These are phyloP conservation scores for Penicillium nordicum DNA, from an alignment of 2,329 filamentous ascomycete species.

Conservation along the genomic window DNA sequence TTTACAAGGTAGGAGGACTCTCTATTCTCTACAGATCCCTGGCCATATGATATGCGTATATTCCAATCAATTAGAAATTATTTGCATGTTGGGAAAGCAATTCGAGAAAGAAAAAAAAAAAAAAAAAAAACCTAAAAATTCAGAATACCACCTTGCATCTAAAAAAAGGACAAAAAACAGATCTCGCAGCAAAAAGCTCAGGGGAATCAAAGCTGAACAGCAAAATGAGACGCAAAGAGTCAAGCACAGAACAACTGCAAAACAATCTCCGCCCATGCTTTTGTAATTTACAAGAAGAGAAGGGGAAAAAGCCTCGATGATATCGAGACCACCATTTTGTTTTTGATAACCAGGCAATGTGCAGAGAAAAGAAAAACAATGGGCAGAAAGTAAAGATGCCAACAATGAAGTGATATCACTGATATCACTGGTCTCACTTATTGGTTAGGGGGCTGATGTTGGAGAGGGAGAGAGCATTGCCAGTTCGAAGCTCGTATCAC, in stretches of 20 bases:
- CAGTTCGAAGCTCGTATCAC: neutral
- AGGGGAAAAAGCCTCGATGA: slow-evolving; percentile 8
- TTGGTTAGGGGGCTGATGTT: neutral
- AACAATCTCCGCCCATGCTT: slow-evolving; percentile 33
- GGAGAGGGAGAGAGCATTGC: neutral
- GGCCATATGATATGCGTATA: neutral
- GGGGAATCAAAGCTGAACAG: slow-evolving; percentile 20
- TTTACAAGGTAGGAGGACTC: neutral
- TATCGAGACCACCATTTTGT: slow-evolving; percentile 9
- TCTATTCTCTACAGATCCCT: neutral
- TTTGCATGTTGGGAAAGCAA: slow-evolving; percentile 8
- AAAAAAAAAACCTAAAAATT: neutral
- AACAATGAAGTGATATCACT: neutral
- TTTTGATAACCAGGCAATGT: slow-evolving; percentile 15
- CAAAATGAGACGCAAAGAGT: slow-evolving; percentile 15
- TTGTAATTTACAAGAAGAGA: slow-evolving; percentile 35
- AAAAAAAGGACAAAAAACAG: slow-evolving; percentile 6
- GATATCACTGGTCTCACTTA: neutral
- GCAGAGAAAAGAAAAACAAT: slow-evolving; percentile 10
- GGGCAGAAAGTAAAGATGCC: neutral
- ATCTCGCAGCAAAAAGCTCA: slow-evolving; percentile 16
- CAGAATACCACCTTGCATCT: slow-evolving; percentile 19
- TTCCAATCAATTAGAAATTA: slow-evolving; percentile 17
- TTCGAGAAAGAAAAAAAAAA: too few relatives aligned
- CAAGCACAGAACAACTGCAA: slow-evolving; percentile 14